Conservation (phyloP, 176 grass and related monocot species). For the Triticum turgidum region DNA sequence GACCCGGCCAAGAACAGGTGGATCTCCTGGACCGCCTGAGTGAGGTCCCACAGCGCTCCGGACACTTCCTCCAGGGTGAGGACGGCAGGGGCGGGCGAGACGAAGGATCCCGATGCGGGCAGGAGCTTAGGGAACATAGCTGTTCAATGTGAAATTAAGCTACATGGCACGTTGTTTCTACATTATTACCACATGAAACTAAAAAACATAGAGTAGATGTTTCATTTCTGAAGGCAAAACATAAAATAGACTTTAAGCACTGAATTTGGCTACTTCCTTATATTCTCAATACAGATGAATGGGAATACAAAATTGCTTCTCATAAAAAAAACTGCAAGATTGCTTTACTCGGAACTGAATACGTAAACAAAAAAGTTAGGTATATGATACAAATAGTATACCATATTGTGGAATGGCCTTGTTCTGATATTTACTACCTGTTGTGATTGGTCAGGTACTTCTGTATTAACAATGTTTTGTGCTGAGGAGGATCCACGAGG, state of each 20-base stretch:
- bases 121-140: background rate
- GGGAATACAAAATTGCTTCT: background rate
- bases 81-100: no score
- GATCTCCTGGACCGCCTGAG: no score
- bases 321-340: background rate
- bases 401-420: background rate
- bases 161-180: background rate
- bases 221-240: background rate
- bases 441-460: slow-evolving; percentile 15
- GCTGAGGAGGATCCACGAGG: slow-evolving; percentile 33
- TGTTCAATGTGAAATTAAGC: background rate
- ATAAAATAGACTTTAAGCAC: slow-evolving; percentile 3
- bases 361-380: background rate
- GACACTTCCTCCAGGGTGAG: no score
- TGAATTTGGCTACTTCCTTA: background rate
- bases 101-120: no score
- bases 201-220: background rate
- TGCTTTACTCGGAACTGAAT: background rate
- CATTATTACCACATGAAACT: background rate
- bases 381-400: slow-evolving; percentile 11
- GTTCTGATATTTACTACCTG: slow-evolving; percentile 33
- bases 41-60: no score
- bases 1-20: no score
- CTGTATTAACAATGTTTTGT: slow-evolving; percentile 17
- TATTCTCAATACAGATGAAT: background rate